phyloP scores from a whole-genome alignment of 805 yeast genomes.

The Sugiyamaella marilandica region DNA sequence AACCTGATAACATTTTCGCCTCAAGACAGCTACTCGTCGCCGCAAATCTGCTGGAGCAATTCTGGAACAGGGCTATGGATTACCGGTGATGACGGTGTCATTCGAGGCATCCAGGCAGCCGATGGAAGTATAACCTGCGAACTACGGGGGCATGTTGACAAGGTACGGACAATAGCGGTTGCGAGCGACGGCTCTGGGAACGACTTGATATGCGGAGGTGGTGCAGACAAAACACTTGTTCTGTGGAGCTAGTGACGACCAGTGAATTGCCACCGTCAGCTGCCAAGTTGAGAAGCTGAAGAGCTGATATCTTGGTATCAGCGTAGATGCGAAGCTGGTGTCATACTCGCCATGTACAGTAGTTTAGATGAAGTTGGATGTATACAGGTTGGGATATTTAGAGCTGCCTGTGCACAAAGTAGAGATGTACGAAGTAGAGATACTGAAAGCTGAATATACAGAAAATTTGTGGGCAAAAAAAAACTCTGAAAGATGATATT shows the following conservation, averaged over 20 bases:
- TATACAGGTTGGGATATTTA: too few species aligned
- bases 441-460: background rate
- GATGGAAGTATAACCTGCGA: constrained; percentile 35
- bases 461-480: background rate
- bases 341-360: too few species aligned
- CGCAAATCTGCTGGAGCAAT: constrained; percentile 44
- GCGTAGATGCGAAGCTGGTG: too few species aligned
- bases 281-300: too few species aligned
- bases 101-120: constrained; percentile 55
- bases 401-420: too few species aligned
- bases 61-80: constrained; percentile 56
- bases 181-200: constrained; percentile 31
- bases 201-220: constrained; percentile 38
- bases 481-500: background rate
- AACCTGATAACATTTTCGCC: constrained; percentile 52
- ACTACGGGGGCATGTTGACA: constrained; percentile 39
- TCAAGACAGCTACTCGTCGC: constrained; percentile 61
- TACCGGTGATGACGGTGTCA: constrained; percentile 61
- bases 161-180: constrained; percentile 22
- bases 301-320: too few species aligned
- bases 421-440: too few species aligned
- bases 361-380: too few species aligned
- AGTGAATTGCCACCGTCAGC: too few species aligned
- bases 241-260: constrained; percentile 27
- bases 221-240: constrained; percentile 19